Percentiles rank a stretch among this genome's conserved stretches.
These are phyloP conservation scores for Pseudogymnoascus sp. DNA, from an alignment of 2,329 filamentous ascomycete genomes.

Conservation along the genomic window DNA sequence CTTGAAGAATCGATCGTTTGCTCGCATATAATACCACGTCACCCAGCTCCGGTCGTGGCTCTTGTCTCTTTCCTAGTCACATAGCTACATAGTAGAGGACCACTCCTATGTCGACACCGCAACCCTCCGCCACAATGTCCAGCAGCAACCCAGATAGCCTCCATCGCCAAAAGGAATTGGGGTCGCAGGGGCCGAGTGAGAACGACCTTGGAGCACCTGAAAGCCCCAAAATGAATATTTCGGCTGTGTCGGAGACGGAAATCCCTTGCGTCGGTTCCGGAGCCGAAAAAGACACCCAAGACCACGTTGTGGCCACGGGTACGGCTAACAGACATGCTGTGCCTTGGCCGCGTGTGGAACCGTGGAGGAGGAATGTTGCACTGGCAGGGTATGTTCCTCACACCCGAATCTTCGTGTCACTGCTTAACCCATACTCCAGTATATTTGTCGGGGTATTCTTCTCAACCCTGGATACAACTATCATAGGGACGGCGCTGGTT, in stretches of 20 bases:
- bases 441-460: conserved; percentile 48
- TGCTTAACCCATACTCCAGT: conserved; percentile 26
- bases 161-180: background rate
- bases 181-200: background rate
- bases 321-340: background rate
- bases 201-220: background rate
- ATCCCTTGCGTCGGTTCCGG: background rate
- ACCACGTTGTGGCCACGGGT: background rate
- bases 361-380: conserved; percentile 4
- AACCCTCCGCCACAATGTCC: background rate
- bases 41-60: background rate
- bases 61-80: background rate
- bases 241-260: background rate
- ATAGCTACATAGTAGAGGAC: background rate
- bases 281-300: background rate
- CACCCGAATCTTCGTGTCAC: background rate
- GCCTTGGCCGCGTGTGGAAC: background rate
- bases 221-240: background rate
- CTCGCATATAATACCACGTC: background rate
- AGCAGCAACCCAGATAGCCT: background rate
- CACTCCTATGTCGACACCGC: background rate
- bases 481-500: conserved; percentile 52
- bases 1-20: background rate
- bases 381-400: background rate
- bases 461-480: conserved; percentile 52